These are phyloP conservation scores for Aureobasidium zeae DNA, from an alignment of 2,329 filamentous ascomycete species.

Conservation along the genomic window DNA sequence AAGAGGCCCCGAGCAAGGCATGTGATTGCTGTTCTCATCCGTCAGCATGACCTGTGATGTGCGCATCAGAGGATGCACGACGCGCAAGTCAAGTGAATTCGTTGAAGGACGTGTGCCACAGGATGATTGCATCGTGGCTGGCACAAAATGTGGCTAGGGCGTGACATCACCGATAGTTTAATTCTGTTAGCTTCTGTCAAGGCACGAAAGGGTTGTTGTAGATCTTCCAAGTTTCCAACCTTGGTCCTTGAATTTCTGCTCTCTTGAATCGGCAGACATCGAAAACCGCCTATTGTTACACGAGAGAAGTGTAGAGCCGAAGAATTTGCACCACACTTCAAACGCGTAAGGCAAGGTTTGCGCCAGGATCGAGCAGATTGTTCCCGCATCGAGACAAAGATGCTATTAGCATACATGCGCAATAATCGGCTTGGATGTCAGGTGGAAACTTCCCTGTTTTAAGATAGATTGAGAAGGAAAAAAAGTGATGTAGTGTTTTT, in stretches of 20 bases:
- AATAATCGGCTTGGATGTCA: no score
- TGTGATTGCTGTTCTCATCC: no score
- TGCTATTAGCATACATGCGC: no score
- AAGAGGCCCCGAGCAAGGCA: no score
- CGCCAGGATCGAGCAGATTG: not conserved
- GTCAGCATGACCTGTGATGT: no score
- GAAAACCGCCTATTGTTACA: constrained; percentile 1
- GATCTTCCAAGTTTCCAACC: constrained; percentile 14
- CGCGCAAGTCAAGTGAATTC: no score
- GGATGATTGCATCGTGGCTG: no score
- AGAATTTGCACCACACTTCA: not conserved
- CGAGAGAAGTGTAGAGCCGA: not conserved
- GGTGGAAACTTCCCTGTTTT: constrained; percentile 7
- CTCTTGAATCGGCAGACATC: constrained; percentile 1
- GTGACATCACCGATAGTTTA: constrained; percentile 3
- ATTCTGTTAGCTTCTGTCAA: constrained; percentile 12
- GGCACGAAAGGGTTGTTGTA: not conserved
- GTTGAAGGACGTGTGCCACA: no score
- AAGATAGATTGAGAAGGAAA: not conserved
- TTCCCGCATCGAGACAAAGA: constrained; percentile 3
- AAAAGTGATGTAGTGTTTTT: constrained; percentile 7
- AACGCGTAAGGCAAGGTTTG: not conserved
- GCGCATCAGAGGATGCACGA: no score
- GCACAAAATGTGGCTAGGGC: constrained; percentile 1
- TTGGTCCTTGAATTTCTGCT: not conserved